Conservation (phyloP, 2,329 filamentous ascomycete genomes). For the Talaromyces sp. region DNA sequence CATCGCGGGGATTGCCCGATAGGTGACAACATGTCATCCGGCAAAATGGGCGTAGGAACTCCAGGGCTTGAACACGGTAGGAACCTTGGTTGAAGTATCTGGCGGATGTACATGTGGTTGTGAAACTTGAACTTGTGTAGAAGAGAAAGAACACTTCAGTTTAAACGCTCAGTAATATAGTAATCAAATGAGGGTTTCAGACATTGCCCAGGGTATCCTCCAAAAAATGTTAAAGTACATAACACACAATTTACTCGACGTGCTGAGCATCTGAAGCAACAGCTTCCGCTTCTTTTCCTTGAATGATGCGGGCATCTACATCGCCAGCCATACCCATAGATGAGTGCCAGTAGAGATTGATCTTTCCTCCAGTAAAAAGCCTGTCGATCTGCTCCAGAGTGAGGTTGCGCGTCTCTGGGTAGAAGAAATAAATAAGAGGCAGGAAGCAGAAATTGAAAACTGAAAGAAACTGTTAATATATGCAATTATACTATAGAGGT, state of each 20-base stretch:
- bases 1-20: conserved; percentile 10
- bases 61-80: background rate
- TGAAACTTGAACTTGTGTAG: too few species aligned
- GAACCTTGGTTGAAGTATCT: too few species aligned
- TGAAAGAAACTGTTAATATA: background rate
- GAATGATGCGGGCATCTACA: conserved; percentile 18
- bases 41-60: background rate
- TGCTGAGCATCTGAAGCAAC: conserved; percentile 21
- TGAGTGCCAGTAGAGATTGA: conserved; percentile 33
- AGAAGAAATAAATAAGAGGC: conserved; percentile 50
- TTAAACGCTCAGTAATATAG: too few species aligned
- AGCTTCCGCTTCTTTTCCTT: conserved; percentile 18
- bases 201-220: background rate
- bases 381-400: conserved; percentile 40
- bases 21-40: background rate
- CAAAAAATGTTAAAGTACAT: background rate
- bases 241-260: conserved; percentile 22
- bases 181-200: too few species aligned
- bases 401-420: conserved; percentile 38
- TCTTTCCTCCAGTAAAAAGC: conserved; percentile 38
- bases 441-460: conserved; percentile 54
- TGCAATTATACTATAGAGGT: background rate
- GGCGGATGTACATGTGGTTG: too few species aligned
- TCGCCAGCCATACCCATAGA: conserved; percentile 31
- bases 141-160: too few species aligned